Base-by-base conservation (phyloP, 2,329 filamentous ascomycete genomes). In the Calonectria leucothoes region DNA sequence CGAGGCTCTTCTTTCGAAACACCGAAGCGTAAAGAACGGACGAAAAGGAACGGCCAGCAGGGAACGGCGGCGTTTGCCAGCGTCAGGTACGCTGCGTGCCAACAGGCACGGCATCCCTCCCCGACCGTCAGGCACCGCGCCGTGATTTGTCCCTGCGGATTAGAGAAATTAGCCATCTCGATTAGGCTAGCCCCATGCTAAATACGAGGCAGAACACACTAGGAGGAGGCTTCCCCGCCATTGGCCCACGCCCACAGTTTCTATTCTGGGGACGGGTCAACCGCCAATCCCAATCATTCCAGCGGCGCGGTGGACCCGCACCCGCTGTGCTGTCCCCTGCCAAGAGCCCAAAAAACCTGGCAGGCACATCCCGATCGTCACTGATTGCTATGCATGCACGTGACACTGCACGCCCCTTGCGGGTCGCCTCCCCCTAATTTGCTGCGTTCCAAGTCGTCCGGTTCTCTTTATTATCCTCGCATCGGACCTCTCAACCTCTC, bases 301-400 rank as follows among this genome's bases (percentile, higher is more conserved):
- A 61, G 35, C 15, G 31, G 49, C 31, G 37, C 49, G 49, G 64
- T 71, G 69, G 74, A 51, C 45, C 73, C 76, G 76, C 77, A 72
- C 74, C 70, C 72, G 73, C 74, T 74, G 72, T 70, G 69, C 35
- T 71, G 75, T 77, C 77, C 78, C 78, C 78, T 80, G 78, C 70
- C 70, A 72, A 72, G 70, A 68, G 29, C n/a, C 35, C 45, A 64
- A 76, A 78, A 78, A 75, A 74, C 78, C 49, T 49, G 72, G 75
- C 76, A 74, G 75, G 55, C 69, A 71, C 74, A 74, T 49, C 59
- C 63, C 69, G 70, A 71, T 74, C 12, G 63, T 17, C 49, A n/a
- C 17, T 29, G 49, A 27, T 68, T 68, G 48, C 55, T 63, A 42
- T 68, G 70, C 37, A 27, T 59, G 29, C 76, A 80, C 78, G 77